A percentile compares a stretch with the other conserved stretches of the same genome.
These are phyloP conservation scores for Penicillium soppii DNA, from an alignment of 495 filamentous ascomycete genomes.

Conservation along the genomic window DNA sequence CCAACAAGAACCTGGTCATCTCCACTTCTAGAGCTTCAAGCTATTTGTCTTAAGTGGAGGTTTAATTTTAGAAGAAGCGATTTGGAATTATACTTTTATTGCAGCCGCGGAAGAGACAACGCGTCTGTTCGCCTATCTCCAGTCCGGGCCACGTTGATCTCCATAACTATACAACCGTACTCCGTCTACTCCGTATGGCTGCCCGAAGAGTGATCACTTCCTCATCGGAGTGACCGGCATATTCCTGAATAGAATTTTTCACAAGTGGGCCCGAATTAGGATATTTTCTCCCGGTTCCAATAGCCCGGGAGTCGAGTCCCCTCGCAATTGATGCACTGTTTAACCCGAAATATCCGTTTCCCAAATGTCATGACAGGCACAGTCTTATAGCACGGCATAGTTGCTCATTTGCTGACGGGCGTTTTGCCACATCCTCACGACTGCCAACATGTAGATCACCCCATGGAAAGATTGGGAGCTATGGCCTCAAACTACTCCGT, in stretches of 20 bases:
- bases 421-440: too few relatives aligned
- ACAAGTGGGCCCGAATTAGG: not conserved
- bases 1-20: not conserved
- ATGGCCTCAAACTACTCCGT: too few relatives aligned
- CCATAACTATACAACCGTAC: not conserved
- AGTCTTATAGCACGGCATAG: not conserved
- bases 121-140: constrained; percentile 8
- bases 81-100: constrained; percentile 1
- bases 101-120: constrained; percentile 5
- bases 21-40: constrained; percentile 3
- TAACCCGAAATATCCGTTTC: not conserved
- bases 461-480: too few relatives aligned
- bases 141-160: not conserved
- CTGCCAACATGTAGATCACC: not conserved
- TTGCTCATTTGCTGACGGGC: not conserved
- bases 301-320: not conserved
- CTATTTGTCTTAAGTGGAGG: constrained; percentile 2
- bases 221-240: not conserved
- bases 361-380: too few relatives aligned
- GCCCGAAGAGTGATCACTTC: not conserved
- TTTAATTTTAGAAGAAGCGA: not conserved
- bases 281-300: not conserved
- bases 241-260: not conserved
- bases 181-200: not conserved
- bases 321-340: not conserved